Base-by-base conservation (phyloP, 306 rosid genomes). In the Malus sieversii region DNA sequence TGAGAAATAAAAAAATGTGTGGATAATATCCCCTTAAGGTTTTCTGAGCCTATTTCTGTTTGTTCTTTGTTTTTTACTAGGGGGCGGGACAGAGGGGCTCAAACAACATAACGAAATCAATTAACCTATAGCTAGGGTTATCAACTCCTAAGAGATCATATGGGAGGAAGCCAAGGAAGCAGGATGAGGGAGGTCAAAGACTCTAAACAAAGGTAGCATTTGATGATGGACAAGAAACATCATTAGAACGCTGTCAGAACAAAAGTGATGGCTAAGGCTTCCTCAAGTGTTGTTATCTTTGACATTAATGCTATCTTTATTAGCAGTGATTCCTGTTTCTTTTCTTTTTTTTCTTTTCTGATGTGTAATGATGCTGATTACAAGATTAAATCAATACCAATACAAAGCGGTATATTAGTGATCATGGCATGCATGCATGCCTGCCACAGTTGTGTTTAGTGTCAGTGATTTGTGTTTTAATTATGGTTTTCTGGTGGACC, bases 391-490 rank as follows among this genome's bases (percentile, higher is more conserved):
- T 58, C 11, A 45, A 30, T 27, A 14, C 32, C 29, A 8, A 55
- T 1, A 27, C 32, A 48, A 11, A 3, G 45, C 10, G 25, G 19
- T 53, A 62, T 76, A 57, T 57, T 66, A 13, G 62, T 55, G 52
- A 74, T 67, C 35, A 61, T 63, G 67, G 40, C 91, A 83, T 81
- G 88, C 69, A 73, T 58, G 5, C 58, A 48, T 48, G 62, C 58
- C 68, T 6, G 11, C 68, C 63, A 58, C 63, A 29, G 11, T 10
- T 10, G 63, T 58, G 63, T 58, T 71, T 6, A 74, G 4, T 80
- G 62, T 53, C 55, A 27, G 72, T 29, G 18, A 48, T 70, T 70
- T 18, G 13, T 45, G 44, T 73, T 33, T 63, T 71, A 66, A 67
- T 57, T 58, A 72, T 57, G 51, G 66, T 72, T 73, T 40, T 20